A percentile compares a stretch with the other conserved stretches of the same genome.
Evolutionary conservation across 495 filamentous ascomycete genomes (phyloP).

Genomic region (Chaetomidium leptoderma): DNA sequence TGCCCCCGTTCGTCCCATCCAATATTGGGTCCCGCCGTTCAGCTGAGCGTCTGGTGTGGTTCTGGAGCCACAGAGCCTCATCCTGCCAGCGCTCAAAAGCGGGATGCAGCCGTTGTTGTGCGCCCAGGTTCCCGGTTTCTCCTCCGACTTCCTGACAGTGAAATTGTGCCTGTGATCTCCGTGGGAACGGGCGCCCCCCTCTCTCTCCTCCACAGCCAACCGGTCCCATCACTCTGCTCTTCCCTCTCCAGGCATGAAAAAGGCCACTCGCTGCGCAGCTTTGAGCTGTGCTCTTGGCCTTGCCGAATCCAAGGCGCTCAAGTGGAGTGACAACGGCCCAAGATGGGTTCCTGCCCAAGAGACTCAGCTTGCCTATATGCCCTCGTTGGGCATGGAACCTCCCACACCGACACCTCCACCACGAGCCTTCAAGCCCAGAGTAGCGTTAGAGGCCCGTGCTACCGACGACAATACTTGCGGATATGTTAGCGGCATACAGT

Average conservation of each 20-base stretch:
- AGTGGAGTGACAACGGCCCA: conserved; percentile 19
- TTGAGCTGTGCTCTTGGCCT: conserved; percentile 17
- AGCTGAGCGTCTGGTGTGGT: not conserved
- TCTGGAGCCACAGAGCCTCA: conserved; percentile 4
- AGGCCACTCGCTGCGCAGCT: conserved; percentile 1
- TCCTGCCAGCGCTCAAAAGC: conserved; percentile 8
- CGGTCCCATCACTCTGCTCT: not conserved
- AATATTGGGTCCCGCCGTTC: conserved; percentile 1
- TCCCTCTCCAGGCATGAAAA: not conserved
- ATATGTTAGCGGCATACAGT: conserved; percentile 19
- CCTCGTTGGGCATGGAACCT: conserved; percentile 15
- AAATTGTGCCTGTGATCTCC: not conserved
- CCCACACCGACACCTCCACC: conserved; percentile 17
- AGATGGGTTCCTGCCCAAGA: conserved; percentile 22
- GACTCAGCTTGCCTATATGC: conserved; percentile 23
- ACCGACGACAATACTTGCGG: conserved; percentile 26
- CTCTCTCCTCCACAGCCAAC: not conserved
- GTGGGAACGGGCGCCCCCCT: not conserved
- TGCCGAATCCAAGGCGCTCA: conserved; percentile 21
- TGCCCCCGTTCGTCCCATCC: not conserved
- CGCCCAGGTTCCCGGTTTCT: not conserved
- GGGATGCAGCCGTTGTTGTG: conserved; percentile 2
- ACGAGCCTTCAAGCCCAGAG: not conserved
- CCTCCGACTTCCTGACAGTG: not conserved
- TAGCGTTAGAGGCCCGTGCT: conserved; percentile 2